Conservation (phyloP, 768 basidiomycete genomes). For the Harrya chromipes region DNA sequence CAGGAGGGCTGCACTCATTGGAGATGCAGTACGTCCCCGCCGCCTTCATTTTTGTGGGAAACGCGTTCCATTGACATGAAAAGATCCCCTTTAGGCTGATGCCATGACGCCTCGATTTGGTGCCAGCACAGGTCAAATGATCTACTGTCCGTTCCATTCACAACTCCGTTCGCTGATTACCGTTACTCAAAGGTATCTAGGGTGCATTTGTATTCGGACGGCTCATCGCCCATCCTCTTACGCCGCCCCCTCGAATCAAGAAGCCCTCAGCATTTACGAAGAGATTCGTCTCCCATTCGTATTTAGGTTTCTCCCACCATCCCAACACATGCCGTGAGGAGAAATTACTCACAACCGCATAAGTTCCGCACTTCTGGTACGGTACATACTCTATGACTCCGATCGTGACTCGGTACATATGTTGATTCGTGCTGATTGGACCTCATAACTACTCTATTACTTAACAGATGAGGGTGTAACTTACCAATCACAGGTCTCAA, state of each 20-base stretch:
- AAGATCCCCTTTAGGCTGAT: conserved; percentile 35
- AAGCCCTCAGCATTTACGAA: conserved; percentile 33
- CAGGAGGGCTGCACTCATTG: conserved; percentile 43
- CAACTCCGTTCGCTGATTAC: background rate
- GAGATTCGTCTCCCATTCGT: conserved; percentile 30
- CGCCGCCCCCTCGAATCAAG: conserved; percentile 21
- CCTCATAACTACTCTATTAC: no score
- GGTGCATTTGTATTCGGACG: conserved; percentile 33
- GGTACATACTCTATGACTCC: no score
- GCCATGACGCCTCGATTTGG: conserved; percentile 47
- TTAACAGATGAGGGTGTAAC: no score
- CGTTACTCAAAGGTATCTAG: background rate
- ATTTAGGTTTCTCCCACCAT: no score
- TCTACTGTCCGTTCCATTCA: conserved; percentile 38
- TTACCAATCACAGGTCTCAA: no score
- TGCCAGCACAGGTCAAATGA: conserved; percentile 48
- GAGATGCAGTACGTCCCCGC: conserved; percentile 46
- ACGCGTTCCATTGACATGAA: background rate
- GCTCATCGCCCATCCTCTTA: conserved; percentile 23
- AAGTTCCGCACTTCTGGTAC: no score
- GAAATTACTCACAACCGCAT: no score
- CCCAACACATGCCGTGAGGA: no score
- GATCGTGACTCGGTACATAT: no score
- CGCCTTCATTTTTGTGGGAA: background rate
- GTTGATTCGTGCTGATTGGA: no score